These are phyloP conservation scores for Vaccinium corymbosum DNA, from an alignment of 148 eudicot genomes.

Conservation along the genomic window DNA sequence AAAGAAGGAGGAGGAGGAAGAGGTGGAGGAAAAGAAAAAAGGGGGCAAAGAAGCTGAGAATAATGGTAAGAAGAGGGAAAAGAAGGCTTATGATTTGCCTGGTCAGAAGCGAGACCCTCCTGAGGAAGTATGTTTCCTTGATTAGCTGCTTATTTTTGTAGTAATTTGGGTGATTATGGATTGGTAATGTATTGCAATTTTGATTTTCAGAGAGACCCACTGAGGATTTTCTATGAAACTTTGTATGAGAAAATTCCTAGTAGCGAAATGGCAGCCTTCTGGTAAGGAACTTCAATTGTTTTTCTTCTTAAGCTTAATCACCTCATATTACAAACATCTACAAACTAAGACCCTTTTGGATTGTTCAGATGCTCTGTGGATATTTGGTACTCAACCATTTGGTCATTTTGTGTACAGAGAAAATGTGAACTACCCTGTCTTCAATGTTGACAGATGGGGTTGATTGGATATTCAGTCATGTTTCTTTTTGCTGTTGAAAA, in stretches of 20 bases:
- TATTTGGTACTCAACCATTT: background rate
- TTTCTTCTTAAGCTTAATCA: background rate
- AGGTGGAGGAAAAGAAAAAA: slow-evolving; percentile 23
- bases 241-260: slow-evolving; percentile 60
- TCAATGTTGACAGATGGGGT: background rate
- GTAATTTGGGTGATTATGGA: background rate
- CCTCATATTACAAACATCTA: background rate
- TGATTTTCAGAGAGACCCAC: slow-evolving; percentile 75
- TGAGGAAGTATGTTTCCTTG: slow-evolving; percentile 50
- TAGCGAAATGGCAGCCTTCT: slow-evolving; percentile 82
- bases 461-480: background rate
- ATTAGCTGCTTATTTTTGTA: background rate
- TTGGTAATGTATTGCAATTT: slow-evolving; percentile 3
- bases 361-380: background rate
- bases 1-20: slow-evolving; percentile 21
- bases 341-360: background rate
- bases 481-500: background rate
- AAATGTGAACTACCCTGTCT: background rate
- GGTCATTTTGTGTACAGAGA: background rate
- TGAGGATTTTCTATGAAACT: slow-evolving; percentile 84
- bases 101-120: slow-evolving; percentile 94
- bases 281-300: slow-evolving; percentile 39
- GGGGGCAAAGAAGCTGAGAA: slow-evolving; percentile 26
- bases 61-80: slow-evolving; percentile 51
- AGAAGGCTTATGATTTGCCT: slow-evolving; percentile 69